Evolutionary conservation across 1,284 basidiomycete species (phyloP).

Genomic region (Leccinum solheimii): DNA sequence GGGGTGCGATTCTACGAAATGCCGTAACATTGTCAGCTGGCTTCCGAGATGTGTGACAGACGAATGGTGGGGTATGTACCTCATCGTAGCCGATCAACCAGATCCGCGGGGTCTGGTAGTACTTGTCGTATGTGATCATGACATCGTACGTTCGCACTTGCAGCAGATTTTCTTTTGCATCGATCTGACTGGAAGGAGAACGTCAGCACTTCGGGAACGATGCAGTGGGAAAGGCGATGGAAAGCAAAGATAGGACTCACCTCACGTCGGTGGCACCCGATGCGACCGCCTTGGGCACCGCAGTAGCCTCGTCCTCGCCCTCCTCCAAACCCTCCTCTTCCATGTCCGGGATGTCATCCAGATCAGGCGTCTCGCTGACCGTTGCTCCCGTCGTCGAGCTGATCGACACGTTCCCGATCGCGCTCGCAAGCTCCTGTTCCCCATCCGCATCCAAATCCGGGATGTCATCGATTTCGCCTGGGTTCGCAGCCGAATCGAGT

Average conservation of each 20-base stretch:
- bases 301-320: conserved; percentile 82
- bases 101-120: conserved; percentile 94
- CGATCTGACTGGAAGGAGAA: conserved; percentile 46
- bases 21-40: conserved; percentile 3
- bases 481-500: conserved; percentile 52
- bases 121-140: conserved; percentile 99
- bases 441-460: conserved; percentile 74
- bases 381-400: conserved; percentile 45
- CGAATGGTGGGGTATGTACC: conserved; percentile 43
- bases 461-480: conserved; percentile 75
- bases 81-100: conserved; percentile 96
- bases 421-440: conserved; percentile 43
- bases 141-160: conserved; percentile 99
- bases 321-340: conserved; percentile 81
- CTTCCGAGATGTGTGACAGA: conserved; percentile 4
- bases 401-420: conserved; percentile 42
- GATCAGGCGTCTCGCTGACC: conserved; percentile 64
- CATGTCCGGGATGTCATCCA: conserved; percentile 94
- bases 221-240: background rate
- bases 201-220: conserved; percentile 1
- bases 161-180: conserved; percentile 80
- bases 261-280: conserved; percentile 41
- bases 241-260: conserved; percentile 30
- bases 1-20: conserved; percentile 75
- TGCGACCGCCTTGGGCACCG: conserved; percentile 51